Percentiles rank a stretch among this genome's conserved stretches.
phyloP scores from a whole-genome alignment of 148 eudicot genomes.

The Camellia granthamiana region DNA sequence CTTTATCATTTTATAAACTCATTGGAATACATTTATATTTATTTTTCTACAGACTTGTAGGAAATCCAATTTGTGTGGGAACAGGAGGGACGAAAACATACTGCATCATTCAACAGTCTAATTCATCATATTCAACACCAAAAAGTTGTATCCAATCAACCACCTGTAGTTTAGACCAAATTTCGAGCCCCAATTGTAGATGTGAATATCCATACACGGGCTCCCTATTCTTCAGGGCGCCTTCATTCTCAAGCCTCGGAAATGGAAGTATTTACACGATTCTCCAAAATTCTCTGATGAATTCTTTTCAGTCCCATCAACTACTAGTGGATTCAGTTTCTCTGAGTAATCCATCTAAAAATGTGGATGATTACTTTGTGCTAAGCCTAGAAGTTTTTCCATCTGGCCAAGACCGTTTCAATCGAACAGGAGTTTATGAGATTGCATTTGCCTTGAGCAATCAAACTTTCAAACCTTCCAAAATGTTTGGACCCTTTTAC shows the following conservation, averaged over 20 bases:
- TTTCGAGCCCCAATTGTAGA: constrained; percentile 63
- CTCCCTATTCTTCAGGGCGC: constrained; percentile 53
- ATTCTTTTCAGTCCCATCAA: constrained; percentile 13
- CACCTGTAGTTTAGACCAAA: constrained; percentile 37
- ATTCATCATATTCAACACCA: constrained; percentile 37
- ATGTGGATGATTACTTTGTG: constrained; percentile 37
- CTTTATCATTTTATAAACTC: background rate
- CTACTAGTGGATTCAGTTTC: constrained; percentile 70
- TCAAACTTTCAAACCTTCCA: constrained; percentile 61
- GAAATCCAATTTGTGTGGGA: constrained; percentile 48
- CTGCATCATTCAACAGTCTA: constrained; percentile 33
- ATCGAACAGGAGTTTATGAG: constrained; percentile 45
- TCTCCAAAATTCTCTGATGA: constrained; percentile 38
- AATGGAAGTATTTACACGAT: constrained; percentile 25
- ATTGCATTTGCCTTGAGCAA: constrained; percentile 58
- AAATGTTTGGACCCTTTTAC: constrained; percentile 54
- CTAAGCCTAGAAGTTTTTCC: constrained; percentile 60
- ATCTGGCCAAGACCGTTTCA: constrained; percentile 39
- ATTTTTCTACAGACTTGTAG: constrained; percentile 49
- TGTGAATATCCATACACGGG: constrained; percentile 76
- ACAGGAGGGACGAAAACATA: constrained; percentile 18
- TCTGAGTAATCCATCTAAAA: constrained; percentile 41
- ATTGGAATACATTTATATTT: background rate
- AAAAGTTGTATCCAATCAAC: constrained; percentile 30
- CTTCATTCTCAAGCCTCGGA: constrained; percentile 51